Evolutionary conservation across 2,329 filamentous ascomycete species (phyloP).

Genomic region (Periconia sp.): DNA sequence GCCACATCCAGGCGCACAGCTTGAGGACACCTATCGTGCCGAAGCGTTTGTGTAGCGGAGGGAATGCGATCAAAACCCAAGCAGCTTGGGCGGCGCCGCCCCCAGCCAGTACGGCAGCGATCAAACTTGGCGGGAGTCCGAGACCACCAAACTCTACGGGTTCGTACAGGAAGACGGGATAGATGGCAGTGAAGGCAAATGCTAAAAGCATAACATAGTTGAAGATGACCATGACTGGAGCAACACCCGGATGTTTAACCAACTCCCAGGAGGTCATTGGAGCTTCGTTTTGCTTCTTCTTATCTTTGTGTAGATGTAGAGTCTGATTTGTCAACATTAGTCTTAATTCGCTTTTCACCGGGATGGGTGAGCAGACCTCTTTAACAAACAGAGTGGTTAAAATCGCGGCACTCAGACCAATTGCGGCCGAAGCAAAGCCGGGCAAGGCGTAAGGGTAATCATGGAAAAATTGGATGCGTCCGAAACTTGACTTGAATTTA

Average conservation of each 20-base stretch:
- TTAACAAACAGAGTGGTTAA: conserved; percentile 64
- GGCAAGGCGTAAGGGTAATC: conserved; percentile 71
- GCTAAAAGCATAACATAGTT: conserved; percentile 71
- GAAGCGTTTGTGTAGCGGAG: conserved; percentile 67
- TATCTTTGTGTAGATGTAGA: conserved; percentile 31
- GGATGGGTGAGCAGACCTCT: conserved; percentile 52
- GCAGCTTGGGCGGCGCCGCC: conserved; percentile 70
- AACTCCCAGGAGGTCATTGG: conserved; percentile 61
- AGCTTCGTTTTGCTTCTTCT: conserved; percentile 24
- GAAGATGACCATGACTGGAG: conserved; percentile 69
- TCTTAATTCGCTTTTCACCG: neutral
- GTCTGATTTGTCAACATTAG: conserved; percentile 23
- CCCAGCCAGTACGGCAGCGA: conserved; percentile 69
- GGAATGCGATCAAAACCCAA: conserved; percentile 76
- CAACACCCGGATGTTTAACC: conserved; percentile 68
- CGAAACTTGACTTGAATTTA: conserved; percentile 68
- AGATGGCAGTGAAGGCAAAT: conserved; percentile 73
- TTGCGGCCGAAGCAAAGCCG: conserved; percentile 61
- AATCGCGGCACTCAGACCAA: conserved; percentile 62
- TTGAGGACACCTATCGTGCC: conserved; percentile 72
- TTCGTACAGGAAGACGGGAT: conserved; percentile 73
- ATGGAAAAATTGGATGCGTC: conserved; percentile 62
- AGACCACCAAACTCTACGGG: conserved; percentile 67
- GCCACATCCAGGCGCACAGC: conserved; percentile 64
- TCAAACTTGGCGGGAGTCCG: conserved; percentile 66